Percentiles rank a stretch among this genome's conserved stretches.
phyloP scores from a whole-genome alignment of 2,329 filamentous ascomycete genomes.

The Sporothrix curviconia region DNA sequence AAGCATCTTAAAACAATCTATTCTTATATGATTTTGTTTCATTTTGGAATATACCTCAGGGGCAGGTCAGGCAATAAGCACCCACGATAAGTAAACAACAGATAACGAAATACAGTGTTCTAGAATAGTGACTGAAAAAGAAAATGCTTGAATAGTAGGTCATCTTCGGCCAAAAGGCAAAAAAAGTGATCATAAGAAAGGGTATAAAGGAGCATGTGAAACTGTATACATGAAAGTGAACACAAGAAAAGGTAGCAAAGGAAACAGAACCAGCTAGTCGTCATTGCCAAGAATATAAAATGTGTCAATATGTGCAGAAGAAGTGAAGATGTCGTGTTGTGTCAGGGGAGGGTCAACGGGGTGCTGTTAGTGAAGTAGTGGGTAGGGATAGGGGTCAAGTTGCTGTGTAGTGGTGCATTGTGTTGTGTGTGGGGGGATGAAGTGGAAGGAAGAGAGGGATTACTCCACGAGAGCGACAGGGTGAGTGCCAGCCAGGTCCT shows the following conservation, averaged over 20 bases:
- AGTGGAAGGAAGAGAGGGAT: background rate
- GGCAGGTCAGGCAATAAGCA: too few relatives aligned
- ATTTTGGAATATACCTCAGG: too few relatives aligned
- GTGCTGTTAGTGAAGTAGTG: constrained; percentile 1
- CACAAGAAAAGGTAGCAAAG: background rate
- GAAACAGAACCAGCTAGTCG: background rate
- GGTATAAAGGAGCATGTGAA: background rate
- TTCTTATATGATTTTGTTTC: too few relatives aligned
- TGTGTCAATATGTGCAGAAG: constrained; percentile 1
- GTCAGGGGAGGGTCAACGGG: background rate
- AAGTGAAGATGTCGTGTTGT: constrained; percentile 4
- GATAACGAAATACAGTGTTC: too few relatives aligned
- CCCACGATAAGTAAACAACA: too few relatives aligned
- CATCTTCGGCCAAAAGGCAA: too few relatives aligned
- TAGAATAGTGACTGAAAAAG: background rate
- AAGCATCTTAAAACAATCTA: too few relatives aligned
- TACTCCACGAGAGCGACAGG: background rate
- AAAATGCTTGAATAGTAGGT: too few relatives aligned
- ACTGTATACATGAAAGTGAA: background rate
- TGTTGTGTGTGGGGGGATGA: background rate
- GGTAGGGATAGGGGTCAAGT: background rate
- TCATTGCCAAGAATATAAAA: background rate
- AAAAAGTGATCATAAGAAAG: too few relatives aligned
- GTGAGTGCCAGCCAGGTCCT: constrained; percentile 4
- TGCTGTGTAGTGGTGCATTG: constrained; percentile 2